Base-by-base conservation (phyloP, 768 basidiomycete genomes). In the Lactarius hatsudake region DNA sequence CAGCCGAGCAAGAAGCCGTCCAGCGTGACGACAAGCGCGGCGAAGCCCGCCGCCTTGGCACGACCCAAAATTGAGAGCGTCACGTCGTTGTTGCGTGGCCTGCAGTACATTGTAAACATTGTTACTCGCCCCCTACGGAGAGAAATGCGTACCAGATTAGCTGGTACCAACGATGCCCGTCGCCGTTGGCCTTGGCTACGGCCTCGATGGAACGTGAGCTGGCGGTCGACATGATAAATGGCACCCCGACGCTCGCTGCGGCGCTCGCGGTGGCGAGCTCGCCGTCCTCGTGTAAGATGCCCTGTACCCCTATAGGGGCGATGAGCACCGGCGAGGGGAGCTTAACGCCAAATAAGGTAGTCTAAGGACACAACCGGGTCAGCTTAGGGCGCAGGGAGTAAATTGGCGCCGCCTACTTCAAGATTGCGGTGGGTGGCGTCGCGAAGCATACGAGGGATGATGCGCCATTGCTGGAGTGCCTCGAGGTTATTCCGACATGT, bases 391-490 rank as follows among this genome's bases (percentile, higher is more conserved):
- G 58, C 59, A n/a, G 51, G 3, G 53, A 17, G 40, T 20, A 12
- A n/a, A 23, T 26, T 13, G 18, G 18, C 54, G 2, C n/a, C 23
- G 66, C 80, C 60, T 71, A 88, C 91, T 71, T 88, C 83, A 38
- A 94, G 73, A 56, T 75, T 84, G 30, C 90, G 83, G 23, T 77
- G 73, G 3, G 85, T 85, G 0, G 83, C 83, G 69, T 87, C 79
- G 23, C 85, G 81, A 38, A 93, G 82, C 90, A 93, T 91, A 8
- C 88, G 84, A 3, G 92, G 92, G 20, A 94, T 79, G 74, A 96
- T 89, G 45, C 83, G 84, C 81, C 83, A 93, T 63, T 81, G 85
- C 30, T 85, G 79, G 61, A 94, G 81, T 2, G 86, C 87, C 51
- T 78, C 81, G 40, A 80, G 80, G 72, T 96, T 95, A 59, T 84